A percentile compares a stretch with the other conserved stretches of the same genome.
Evolutionary conservation across 164 flowering plant species (phyloP).

Genomic region (Santalum album): DNA sequence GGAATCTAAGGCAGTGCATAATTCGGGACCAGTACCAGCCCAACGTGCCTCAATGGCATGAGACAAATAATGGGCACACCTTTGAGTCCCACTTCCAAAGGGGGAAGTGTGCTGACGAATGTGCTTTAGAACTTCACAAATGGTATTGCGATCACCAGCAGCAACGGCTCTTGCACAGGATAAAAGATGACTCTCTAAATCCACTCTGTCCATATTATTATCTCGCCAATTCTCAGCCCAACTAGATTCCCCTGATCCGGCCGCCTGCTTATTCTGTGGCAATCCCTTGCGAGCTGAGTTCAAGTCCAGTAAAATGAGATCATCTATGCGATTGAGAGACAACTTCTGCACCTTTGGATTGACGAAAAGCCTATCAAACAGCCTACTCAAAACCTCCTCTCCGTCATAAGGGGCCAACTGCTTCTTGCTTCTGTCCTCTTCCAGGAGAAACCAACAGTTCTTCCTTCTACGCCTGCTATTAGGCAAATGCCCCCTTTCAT

Average conservation of each 20-base stretch:
- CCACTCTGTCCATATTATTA: not conserved
- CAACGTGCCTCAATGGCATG: not conserved
- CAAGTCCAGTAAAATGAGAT: too few species aligned
- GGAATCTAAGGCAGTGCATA: not conserved
- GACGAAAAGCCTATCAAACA: not conserved
- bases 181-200: not conserved
- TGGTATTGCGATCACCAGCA: not conserved
- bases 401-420: not conserved
- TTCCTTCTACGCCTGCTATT: not conserved
- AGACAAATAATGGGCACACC: not conserved
- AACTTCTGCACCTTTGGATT: not conserved
- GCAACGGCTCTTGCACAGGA: not conserved
- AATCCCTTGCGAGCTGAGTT: not conserved
- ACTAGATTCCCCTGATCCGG: not conserved
- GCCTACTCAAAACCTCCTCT: not conserved
- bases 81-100: not conserved
- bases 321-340: not conserved
- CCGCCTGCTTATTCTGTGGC: not conserved
- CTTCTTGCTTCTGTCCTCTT: not conserved
- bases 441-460: not conserved
- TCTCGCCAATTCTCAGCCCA: not conserved
- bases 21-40: not conserved
- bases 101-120: not conserved
- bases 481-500: not conserved
- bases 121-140: not conserved